Evolutionary conservation across 108 stramenopile genomes (phyloP).

Genomic region (Cyclotella choctawhatcheeana): DNA sequence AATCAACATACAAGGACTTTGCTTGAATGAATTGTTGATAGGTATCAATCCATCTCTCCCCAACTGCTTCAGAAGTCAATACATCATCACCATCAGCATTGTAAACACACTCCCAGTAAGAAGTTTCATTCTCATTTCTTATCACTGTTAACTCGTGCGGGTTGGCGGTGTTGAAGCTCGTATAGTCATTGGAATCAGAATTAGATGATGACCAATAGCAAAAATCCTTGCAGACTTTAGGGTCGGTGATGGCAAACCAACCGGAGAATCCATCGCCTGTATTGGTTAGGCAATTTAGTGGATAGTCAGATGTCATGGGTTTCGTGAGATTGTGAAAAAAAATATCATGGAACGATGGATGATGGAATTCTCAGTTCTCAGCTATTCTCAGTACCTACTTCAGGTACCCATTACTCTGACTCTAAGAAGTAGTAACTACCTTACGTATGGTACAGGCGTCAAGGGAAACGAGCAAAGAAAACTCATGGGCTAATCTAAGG

Average conservation of each 20-base stretch:
- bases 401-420: too few relatives aligned
- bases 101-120: slow-evolving; percentile 48
- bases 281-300: slow-evolving; percentile 44
- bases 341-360: too few relatives aligned
- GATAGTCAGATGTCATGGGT: slow-evolving; percentile 22
- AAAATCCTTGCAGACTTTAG: slow-evolving; percentile 50
- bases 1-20: background rate
- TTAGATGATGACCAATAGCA: slow-evolving; percentile 38
- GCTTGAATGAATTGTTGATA: slow-evolving; percentile 4
- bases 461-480: too few relatives aligned
- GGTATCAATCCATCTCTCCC: slow-evolving; percentile 41
- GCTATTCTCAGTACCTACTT: too few relatives aligned
- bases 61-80: slow-evolving; percentile 13
- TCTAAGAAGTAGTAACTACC: too few relatives aligned
- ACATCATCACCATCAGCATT: slow-evolving; percentile 34
- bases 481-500: too few relatives aligned
- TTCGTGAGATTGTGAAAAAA: too few relatives aligned
- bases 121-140: slow-evolving; percentile 2
- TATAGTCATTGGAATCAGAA: slow-evolving; percentile 10
- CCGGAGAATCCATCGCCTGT: slow-evolving; percentile 53
- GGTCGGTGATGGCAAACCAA: slow-evolving; percentile 51
- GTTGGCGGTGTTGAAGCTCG: slow-evolving; percentile 44
- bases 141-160: slow-evolving; percentile 40
- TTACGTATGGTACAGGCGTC: too few relatives aligned
- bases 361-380: too few relatives aligned